These are phyloP conservation scores for Ehretia macrophylla DNA, from an alignment of 257 asterid species.

Conservation along the genomic window DNA sequence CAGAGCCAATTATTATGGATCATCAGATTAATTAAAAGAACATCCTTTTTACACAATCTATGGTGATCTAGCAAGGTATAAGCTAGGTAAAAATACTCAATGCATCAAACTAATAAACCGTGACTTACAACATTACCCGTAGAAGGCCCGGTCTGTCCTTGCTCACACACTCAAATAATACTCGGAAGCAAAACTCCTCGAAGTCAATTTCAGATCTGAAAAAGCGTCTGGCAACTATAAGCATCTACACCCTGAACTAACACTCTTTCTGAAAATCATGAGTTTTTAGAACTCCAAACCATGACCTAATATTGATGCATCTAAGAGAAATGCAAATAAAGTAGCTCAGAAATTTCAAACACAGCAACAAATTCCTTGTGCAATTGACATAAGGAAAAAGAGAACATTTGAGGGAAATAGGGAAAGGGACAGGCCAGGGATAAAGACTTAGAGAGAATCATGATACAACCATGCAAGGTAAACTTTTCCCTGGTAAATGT, in stretches of 20 bases:
- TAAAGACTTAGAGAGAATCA: background rate
- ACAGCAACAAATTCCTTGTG: too few species aligned
- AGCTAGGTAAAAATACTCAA: too few species aligned
- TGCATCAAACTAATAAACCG: too few species aligned
- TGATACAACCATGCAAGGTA: background rate
- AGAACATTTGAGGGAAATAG: background rate
- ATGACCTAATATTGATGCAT: background rate
- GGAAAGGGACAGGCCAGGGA: background rate
- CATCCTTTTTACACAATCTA: too few species aligned
- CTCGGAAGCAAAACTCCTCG: slow-evolving; percentile 88
- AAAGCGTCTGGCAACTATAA: slow-evolving; percentile 10
- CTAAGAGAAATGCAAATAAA: background rate
- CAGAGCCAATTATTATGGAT: too few species aligned
- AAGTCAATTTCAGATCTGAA: slow-evolving; percentile 79
- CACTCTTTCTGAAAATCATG: too few species aligned
- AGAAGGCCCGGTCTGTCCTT: slow-evolving; percentile 91
- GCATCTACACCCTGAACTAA: background rate
- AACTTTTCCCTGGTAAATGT: background rate
- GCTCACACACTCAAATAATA: slow-evolving; percentile 94
- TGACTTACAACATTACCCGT: slow-evolving; percentile 46
- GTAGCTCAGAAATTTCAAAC: background rate
- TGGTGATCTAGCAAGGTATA: too few species aligned
- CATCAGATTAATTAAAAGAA: too few species aligned
- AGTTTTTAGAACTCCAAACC: too few species aligned
- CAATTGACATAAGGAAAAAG: background rate